phyloP scores from a whole-genome alignment of 2,329 filamentous ascomycete genomes.

The Berkeleyomyces rouxiae region DNA sequence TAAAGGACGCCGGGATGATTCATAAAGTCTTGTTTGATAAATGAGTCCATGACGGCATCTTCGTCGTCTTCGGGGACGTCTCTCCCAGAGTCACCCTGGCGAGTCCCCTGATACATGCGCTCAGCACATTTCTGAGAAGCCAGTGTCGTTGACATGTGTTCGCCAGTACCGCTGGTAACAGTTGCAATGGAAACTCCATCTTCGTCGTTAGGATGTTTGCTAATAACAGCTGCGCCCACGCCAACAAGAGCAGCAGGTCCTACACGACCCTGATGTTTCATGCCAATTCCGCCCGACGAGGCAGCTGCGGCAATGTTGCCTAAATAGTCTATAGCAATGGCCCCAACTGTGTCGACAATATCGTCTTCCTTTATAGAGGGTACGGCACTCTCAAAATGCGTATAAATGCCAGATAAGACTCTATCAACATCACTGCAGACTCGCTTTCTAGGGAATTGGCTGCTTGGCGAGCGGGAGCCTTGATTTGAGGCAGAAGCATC shows the following conservation, averaged over 20 bases:
- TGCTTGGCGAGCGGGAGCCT: background rate
- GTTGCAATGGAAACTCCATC: conserved; percentile 57
- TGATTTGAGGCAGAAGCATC: background rate
- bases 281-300: conserved; percentile 92
- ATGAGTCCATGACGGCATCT: conserved; percentile 52
- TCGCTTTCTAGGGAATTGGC: conserved; percentile 5
- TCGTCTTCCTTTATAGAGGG: conserved; percentile 24
- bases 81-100: conserved; percentile 40
- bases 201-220: conserved; percentile 51
- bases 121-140: conserved; percentile 77
- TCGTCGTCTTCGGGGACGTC: conserved; percentile 59
- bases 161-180: conserved; percentile 86
- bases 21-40: conserved; percentile 86
- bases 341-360: conserved; percentile 87
- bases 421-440: background rate
- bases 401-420: background rate
- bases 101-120: conserved; percentile 57
- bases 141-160: conserved; percentile 94
- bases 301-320: conserved; percentile 88
- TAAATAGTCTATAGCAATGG: conserved; percentile 73
- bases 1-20: conserved; percentile 68
- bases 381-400: background rate
- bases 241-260: conserved; percentile 88
- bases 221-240: conserved; percentile 79
- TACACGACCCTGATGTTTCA: conserved; percentile 87